Evolutionary conservation across 352 stramenopile genomes (phyloP).

Genomic region (Pythium plurisporium): DNA sequence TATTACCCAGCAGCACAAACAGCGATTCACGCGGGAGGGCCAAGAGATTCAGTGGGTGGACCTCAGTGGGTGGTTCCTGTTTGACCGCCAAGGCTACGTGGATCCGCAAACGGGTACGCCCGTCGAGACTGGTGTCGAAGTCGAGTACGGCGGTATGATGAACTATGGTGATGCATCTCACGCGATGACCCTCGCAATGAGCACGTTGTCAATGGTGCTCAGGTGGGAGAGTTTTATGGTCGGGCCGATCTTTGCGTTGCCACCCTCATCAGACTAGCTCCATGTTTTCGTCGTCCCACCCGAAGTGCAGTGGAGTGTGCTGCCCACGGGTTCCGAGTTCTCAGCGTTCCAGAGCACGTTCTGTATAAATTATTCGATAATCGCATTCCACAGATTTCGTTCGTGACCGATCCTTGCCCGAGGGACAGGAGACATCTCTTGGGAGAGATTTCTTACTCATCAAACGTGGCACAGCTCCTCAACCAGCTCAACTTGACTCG

Average conservation of each 20-base stretch:
- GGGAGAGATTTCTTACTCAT: too few species aligned
- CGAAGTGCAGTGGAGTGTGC: neutral
- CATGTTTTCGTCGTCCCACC: too few species aligned
- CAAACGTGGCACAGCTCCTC: too few species aligned
- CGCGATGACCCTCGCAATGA: slow-evolving; percentile 48
- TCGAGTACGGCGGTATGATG: slow-evolving; percentile 68
- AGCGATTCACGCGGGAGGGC: slow-evolving; percentile 29
- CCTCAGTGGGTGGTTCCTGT: slow-evolving; percentile 63
- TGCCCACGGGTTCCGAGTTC: too few species aligned
- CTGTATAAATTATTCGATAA: slow-evolving; percentile 23
- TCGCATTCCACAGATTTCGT: neutral
- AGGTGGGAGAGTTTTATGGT: slow-evolving; percentile 69
- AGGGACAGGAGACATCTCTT: neutral
- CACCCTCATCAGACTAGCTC: slow-evolving; percentile 10
- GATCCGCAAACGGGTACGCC: slow-evolving; percentile 23
- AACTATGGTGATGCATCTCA: slow-evolving; percentile 53
- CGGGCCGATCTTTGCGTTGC: slow-evolving; percentile 46
- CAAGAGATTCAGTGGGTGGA: slow-evolving; percentile 63
- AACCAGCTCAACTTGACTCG: too few species aligned
- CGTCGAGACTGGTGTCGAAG: slow-evolving; percentile 37
- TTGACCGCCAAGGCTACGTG: slow-evolving; percentile 40
- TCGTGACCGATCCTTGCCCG: neutral
- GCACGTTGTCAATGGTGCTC: slow-evolving; percentile 58
- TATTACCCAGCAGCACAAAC: slow-evolving; percentile 18
- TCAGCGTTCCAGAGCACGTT: neutral